Conservation (phyloP, 2,329 filamentous ascomycete genomes). For the Fusarium abutilonis region DNA sequence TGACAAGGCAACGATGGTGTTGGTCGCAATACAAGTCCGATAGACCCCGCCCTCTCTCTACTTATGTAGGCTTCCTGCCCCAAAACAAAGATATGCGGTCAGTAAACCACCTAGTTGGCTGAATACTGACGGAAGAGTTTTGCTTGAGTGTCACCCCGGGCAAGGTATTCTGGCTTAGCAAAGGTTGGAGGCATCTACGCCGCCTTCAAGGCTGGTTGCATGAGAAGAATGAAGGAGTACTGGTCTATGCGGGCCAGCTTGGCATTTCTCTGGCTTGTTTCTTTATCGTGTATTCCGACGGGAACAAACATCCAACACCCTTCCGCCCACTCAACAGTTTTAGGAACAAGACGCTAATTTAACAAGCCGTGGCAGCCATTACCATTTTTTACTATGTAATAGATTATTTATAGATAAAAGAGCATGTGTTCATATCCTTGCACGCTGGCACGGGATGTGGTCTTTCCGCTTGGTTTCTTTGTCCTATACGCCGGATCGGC, state of each 20-base stretch:
- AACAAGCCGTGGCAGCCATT: too few species aligned
- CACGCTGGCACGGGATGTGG: too few species aligned
- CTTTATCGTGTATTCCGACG: background rate
- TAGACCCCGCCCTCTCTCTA: background rate
- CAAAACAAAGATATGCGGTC: background rate
- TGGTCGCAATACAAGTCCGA: background rate
- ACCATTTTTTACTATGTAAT: too few species aligned
- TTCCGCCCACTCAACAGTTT: too few species aligned
- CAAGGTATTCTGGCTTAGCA: background rate
- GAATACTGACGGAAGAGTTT: background rate
- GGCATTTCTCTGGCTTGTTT: background rate
- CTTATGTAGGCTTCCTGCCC: background rate
- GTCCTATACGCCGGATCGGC: too few species aligned
- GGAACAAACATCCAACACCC: background rate
- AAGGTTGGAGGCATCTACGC: background rate
- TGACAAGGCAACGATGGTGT: background rate
- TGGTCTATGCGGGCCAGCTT: background rate
- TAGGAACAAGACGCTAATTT: too few species aligned
- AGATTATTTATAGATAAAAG: too few species aligned
- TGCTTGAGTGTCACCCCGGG: background rate
- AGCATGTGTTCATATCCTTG: too few species aligned
- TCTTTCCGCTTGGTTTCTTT: too few species aligned
- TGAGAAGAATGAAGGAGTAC: too few species aligned
- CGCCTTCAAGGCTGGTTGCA: background rate
- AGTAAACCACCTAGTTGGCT: too few species aligned